Evolutionary conservation across 2,329 filamentous ascomycete species (phyloP).

Genomic region (Paracamarosporium sp.): DNA sequence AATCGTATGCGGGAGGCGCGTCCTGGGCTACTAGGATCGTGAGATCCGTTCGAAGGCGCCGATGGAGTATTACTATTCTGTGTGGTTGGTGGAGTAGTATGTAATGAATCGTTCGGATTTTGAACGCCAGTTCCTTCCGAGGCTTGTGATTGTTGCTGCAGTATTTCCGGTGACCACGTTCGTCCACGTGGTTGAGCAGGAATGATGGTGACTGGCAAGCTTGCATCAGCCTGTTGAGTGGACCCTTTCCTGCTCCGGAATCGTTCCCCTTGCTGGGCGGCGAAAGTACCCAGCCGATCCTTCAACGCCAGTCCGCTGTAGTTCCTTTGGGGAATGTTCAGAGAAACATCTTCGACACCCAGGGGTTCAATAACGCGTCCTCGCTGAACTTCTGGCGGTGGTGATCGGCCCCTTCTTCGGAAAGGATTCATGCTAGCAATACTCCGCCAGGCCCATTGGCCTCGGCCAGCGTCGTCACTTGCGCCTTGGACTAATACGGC

Average conservation of each 20-base stretch:
- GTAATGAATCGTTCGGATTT: slow-evolving; percentile 23
- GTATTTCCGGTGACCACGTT: slow-evolving; percentile 59
- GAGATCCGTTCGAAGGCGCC: slow-evolving; percentile 13
- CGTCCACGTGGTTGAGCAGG: slow-evolving; percentile 64
- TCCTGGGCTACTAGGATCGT: neutral
- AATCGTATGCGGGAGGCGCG: slow-evolving; percentile 33
- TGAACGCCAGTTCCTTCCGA: slow-evolving; percentile 20
- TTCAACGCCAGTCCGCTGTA: slow-evolving; percentile 54
- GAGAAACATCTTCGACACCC: slow-evolving; percentile 40
- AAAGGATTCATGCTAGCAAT: slow-evolving; percentile 62
- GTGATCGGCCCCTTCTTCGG: slow-evolving; percentile 62
- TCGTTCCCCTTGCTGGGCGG: slow-evolving; percentile 56
- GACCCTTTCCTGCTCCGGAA: slow-evolving; percentile 48
- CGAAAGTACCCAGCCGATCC: slow-evolving; percentile 55
- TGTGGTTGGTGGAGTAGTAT: slow-evolving; percentile 9
- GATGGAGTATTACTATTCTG: slow-evolving; percentile 20
- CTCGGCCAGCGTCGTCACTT: slow-evolving; percentile 21
- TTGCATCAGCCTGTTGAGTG: slow-evolving; percentile 42
- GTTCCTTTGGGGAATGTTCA: slow-evolving; percentile 49
- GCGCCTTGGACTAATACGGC: slow-evolving; percentile 21
- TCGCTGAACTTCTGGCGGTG: slow-evolving; percentile 65
- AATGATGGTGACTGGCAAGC: slow-evolving; percentile 66
- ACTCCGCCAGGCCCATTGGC: slow-evolving; percentile 55
- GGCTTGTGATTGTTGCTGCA: slow-evolving; percentile 27
- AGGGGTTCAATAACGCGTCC: slow-evolving; percentile 59